Evolutionary conservation across 2,329 filamentous ascomycete species (phyloP), one percentile per base, ranked within the genome.

Genomic region (Penicillium decumbens): DNA sequence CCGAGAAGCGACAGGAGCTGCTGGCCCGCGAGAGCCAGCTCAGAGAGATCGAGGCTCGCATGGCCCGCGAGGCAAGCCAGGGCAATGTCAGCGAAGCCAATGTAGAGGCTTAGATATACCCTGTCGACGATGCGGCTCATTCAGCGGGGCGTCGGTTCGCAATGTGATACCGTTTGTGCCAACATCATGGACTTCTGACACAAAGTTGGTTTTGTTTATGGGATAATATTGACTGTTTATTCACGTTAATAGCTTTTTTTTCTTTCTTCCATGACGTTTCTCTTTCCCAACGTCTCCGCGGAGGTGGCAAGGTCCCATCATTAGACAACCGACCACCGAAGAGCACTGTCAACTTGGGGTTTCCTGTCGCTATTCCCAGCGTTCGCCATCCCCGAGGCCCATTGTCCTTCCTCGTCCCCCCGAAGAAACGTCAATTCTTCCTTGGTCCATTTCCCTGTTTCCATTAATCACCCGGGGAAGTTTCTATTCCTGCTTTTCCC

Each of bases 1-100:
- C 96, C 77, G 93, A 97, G 83, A 98, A 98, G 84, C 86, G 93
- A 77, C 93, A 98, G 78, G 93, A 98, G 76, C 82, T 98, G 55
- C 73, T 98, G 75, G 93, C 93, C 59, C 90, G 93, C 73, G 93
- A 98, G 79, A 95, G 90, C 67, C 93, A 98, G 78, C 84, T 98
- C 65, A 92, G 93, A 75, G 93, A 98, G 80, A 96, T 98, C 70
- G 92, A 97, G 76, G 92, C 91, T 56, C 87, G 92, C 68, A 96
- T 97, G 92, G 85, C 91, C 69, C 85, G 91, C 71, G 89, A 95
- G 76, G 80, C 84, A 58, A 85, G 81, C 67, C 62, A 65, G 60
- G 54, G 59, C 54, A 62, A 68, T 40, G 48, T 60, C 44, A 56
- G 54, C 47, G 67, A 71, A 45, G 60, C 57, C 48, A 54, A 62